Evolutionary conservation across 2,329 filamentous ascomycete genomes (phyloP).

Genomic region (Pseudocercospora ulei): DNA sequence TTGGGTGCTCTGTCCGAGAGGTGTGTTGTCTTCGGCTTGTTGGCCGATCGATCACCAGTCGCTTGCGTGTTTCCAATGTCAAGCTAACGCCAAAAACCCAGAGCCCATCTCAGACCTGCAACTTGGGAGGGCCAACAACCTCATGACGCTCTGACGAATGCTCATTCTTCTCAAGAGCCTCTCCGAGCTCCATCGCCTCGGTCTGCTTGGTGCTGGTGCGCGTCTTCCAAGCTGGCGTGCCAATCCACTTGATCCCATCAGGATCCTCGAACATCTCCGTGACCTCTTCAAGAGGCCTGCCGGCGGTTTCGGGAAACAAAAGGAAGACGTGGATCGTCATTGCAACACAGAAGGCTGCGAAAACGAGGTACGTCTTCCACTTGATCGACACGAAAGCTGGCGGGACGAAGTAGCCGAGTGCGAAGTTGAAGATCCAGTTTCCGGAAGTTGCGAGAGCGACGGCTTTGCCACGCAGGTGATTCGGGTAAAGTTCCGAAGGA

Average conservation of each 20-base stretch:
- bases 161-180: conserved; percentile 15
- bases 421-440: conserved; percentile 50
- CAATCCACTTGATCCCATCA: conserved; percentile 37
- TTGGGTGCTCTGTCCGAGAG: too few relatives aligned
- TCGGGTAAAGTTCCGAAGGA: conserved; percentile 54
- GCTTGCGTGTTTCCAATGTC: too few relatives aligned
- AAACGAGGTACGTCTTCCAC: conserved; percentile 57
- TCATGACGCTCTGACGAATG: conserved; percentile 14
- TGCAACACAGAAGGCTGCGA: conserved; percentile 58
- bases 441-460: conserved; percentile 50
- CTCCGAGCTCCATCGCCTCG: conserved; percentile 14
- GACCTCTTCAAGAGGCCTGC: conserved; percentile 69
- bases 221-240: conserved; percentile 50
- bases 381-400: conserved; percentile 51
- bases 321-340: conserved; percentile 56
- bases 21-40: too few relatives aligned
- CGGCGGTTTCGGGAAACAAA: conserved; percentile 57
- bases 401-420: conserved; percentile 51
- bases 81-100: too few relatives aligned
- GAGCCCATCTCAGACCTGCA: conserved; percentile 8
- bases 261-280: conserved; percentile 56
- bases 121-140: conserved; percentile 12
- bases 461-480: conserved; percentile 51
- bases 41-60: too few relatives aligned
- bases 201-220: conserved; percentile 6